phyloP scores from a whole-genome alignment of 768 basidiomycete genomes.

The Phallus indusiatus region DNA sequence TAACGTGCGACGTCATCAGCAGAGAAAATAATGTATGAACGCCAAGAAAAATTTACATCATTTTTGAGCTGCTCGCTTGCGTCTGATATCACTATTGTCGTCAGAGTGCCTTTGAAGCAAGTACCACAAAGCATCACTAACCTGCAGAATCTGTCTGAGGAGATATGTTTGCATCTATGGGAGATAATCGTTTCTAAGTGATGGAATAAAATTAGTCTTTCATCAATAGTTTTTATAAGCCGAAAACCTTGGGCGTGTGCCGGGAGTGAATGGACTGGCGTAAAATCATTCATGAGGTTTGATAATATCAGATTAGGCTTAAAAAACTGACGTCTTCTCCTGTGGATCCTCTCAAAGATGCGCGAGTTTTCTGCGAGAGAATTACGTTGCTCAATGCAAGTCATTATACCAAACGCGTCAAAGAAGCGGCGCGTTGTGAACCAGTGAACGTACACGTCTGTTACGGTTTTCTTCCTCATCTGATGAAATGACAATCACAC shows the following conservation, averaged over 20 bases:
- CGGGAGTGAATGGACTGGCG: background rate
- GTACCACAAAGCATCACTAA: background rate
- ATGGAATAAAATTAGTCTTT: background rate
- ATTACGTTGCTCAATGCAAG: background rate
- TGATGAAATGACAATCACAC: background rate
- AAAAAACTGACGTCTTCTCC: background rate
- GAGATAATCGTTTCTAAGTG: background rate
- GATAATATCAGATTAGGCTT: background rate
- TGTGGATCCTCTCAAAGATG: background rate
- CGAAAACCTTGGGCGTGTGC: background rate
- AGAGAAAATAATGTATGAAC: background rate
- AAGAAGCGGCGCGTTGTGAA: background rate
- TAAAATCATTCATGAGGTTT: background rate
- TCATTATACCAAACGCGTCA: background rate
- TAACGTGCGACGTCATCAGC: background rate
- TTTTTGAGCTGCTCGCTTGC: background rate
- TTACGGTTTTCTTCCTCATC: background rate
- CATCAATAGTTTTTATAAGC: background rate
- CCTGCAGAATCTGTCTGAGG: background rate
- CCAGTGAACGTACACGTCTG: background rate
- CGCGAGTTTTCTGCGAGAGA: background rate
- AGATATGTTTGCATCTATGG: background rate
- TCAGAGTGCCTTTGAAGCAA: background rate
- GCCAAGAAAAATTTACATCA: background rate
- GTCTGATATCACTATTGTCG: background rate